Conservation (phyloP, 2,329 filamentous ascomycete genomes). For the Grosmannia serpens region DNA sequence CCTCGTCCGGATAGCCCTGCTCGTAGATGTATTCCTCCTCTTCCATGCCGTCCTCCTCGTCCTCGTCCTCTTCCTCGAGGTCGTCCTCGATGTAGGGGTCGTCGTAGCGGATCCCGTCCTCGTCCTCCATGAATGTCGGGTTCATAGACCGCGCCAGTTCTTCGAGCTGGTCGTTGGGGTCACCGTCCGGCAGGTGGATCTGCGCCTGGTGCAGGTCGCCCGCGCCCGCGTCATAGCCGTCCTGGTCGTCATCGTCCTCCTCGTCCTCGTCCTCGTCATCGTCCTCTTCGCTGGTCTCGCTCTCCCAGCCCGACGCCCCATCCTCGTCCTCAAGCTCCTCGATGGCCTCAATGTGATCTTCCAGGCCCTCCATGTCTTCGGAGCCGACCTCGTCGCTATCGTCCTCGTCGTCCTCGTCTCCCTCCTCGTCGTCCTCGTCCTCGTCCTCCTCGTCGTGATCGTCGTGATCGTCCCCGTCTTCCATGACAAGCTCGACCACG, state of each 20-base stretch:
- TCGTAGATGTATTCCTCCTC: constrained; percentile 56
- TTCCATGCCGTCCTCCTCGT: constrained; percentile 58
- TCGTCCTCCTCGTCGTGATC: constrained; percentile 47
- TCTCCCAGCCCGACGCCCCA: constrained; percentile 50
- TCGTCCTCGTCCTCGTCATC: constrained; percentile 42
- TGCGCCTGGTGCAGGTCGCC: constrained; percentile 19
- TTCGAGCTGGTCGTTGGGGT: constrained; percentile 20
- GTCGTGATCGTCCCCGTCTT: constrained; percentile 53
- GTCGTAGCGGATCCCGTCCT: constrained; percentile 38
- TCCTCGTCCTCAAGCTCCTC: constrained; percentile 57
- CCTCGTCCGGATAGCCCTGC: constrained; percentile 38
- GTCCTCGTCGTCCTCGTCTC: constrained; percentile 31
- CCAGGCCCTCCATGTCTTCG: constrained; percentile 41
- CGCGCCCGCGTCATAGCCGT: constrained; percentile 32
- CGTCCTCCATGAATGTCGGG: constrained; percentile 18
- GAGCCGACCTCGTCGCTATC: constrained; percentile 24
- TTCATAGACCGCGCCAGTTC: constrained; percentile 10
- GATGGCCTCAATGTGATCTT: constrained; percentile 39
- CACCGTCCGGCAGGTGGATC: constrained; percentile 34
- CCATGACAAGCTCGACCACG: constrained; percentile 69
- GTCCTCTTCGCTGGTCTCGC: constrained; percentile 41
- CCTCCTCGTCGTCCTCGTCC: constrained; percentile 25
- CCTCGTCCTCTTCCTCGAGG: constrained; percentile 48
- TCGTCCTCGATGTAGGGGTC: constrained; percentile 43
- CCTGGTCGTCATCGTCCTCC: constrained; percentile 42